phyloP scores from a whole-genome alignment of 495 filamentous ascomycete species.

The Hypoxylon rickii region DNA sequence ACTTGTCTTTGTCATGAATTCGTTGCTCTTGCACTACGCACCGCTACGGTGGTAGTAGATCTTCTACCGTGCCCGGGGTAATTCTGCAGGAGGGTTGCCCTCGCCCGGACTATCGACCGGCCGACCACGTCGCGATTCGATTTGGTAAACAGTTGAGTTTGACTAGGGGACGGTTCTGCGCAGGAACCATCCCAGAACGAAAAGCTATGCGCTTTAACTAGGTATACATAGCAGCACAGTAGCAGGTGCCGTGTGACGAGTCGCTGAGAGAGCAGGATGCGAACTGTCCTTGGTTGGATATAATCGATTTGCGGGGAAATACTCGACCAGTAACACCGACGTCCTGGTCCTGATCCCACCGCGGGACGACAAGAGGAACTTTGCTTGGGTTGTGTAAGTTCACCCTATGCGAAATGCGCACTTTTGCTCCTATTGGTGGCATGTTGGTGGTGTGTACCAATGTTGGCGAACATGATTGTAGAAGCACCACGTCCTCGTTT shows the following conservation, averaged over 20 bases:
- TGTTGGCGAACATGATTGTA: slow-evolving; percentile 11
- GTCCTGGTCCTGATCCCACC: slow-evolving; percentile 35
- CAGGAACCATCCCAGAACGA: slow-evolving; percentile 34
- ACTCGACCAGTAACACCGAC: slow-evolving; percentile 39
- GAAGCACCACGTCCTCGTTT: slow-evolving; percentile 23
- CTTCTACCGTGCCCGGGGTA: slow-evolving; percentile 35
- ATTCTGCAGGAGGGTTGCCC: slow-evolving; percentile 26
- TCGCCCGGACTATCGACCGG: slow-evolving; percentile 26
- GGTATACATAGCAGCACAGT: slow-evolving; percentile 22
- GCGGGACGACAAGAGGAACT: slow-evolving; percentile 21
- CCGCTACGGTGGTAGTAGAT: slow-evolving; percentile 28
- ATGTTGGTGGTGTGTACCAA: slow-evolving; percentile 18
- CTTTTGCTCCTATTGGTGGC: slow-evolving; percentile 21
- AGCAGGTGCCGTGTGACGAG: slow-evolving; percentile 27
- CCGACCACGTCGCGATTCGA: slow-evolving; percentile 27
- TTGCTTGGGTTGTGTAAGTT: slow-evolving; percentile 28
- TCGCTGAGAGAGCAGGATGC: slow-evolving; percentile 20
- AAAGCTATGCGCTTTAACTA: slow-evolving; percentile 3
- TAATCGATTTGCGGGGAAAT: slow-evolving; percentile 41
- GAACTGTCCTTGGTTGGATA: slow-evolving; percentile 29
- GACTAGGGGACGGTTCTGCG: slow-evolving; percentile 1
- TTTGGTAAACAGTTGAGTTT: slow-evolving; percentile 17
- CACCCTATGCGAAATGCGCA: slow-evolving; percentile 14
- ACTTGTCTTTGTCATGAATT: slow-evolving; percentile 15
- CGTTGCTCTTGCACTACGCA: slow-evolving; percentile 8